Conservation (phyloP, 441 rosid species). For the Erodium moschatum region DNA sequence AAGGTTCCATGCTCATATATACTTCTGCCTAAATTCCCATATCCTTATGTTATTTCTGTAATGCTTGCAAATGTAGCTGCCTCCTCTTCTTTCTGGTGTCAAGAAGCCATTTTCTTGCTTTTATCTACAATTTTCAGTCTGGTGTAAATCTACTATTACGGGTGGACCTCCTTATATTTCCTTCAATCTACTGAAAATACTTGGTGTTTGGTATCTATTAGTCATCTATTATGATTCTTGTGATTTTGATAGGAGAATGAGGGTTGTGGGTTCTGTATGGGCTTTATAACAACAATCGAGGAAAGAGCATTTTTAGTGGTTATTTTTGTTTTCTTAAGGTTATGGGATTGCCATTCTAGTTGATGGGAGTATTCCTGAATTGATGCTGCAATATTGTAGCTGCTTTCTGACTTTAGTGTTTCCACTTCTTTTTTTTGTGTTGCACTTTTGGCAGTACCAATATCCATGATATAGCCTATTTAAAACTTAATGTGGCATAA, state of each 20-base stretch:
- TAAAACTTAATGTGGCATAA: background rate
- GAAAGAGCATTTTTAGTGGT: background rate
- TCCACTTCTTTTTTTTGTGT: background rate
- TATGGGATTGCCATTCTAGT: background rate
- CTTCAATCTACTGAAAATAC: background rate
- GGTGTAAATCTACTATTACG: background rate
- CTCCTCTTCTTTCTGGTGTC: background rate
- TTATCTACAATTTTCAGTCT: background rate
- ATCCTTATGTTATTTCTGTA: background rate
- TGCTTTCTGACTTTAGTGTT: background rate
- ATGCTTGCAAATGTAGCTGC: background rate
- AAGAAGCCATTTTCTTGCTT: slow-evolving; percentile 1
- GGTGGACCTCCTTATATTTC: background rate
- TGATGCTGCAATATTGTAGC: background rate
- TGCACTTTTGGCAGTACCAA: background rate
- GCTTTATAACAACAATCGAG: background rate
- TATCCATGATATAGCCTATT: background rate
- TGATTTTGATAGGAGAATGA: background rate
- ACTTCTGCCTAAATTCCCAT: background rate
- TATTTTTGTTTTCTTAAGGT: background rate
- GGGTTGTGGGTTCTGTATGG: background rate
- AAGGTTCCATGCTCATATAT: slow-evolving; percentile 39
- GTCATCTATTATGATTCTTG: background rate
- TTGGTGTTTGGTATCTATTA: background rate
- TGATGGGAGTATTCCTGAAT: background rate